phyloP scores from a whole-genome alignment of 1,139 yeast species.

The Magnusiomyces clavatus region DNA sequence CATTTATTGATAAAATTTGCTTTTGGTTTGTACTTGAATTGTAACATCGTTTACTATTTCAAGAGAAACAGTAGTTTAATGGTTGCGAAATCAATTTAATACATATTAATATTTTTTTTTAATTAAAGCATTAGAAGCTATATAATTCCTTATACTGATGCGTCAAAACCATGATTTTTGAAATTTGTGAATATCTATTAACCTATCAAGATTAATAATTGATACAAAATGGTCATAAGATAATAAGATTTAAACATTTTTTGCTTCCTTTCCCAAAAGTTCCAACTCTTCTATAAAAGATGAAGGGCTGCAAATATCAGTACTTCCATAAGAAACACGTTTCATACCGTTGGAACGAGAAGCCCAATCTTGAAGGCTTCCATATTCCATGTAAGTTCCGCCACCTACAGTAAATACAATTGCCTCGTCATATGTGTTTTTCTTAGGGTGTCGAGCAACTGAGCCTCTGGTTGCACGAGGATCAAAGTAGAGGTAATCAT shows the following conservation, averaged over 20 bases:
- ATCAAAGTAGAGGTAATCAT: conserved; percentile 83
- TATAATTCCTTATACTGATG: no score
- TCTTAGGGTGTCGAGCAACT: conserved; percentile 79
- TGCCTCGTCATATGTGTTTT: conserved; percentile 73
- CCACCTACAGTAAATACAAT: conserved; percentile 94
- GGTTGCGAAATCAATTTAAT: no score
- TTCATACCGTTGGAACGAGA: conserved; percentile 33
- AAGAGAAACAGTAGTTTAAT: no score
- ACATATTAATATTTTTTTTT: no score
- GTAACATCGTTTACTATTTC: no score
- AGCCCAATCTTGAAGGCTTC: conserved; percentile 89
- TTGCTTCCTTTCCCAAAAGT: not conserved
- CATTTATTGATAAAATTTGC: no score
- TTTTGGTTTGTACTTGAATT: no score
- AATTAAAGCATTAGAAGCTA: no score
- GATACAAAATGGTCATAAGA: no score
- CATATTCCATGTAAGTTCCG: conserved; percentile 90
- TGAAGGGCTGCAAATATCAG: conserved; percentile 68
- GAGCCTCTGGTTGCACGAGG: conserved; percentile 83
- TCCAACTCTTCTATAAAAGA: conserved; percentile 60
- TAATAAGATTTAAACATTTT: not conserved
- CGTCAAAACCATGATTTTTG: no score
- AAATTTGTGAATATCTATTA: no score
- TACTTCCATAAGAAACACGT: conserved; percentile 76
- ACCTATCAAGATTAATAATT: no score